phyloP scores from a whole-genome alignment of 768 basidiomycete genomes.

The Tylopilus cervinicoccineus region DNA sequence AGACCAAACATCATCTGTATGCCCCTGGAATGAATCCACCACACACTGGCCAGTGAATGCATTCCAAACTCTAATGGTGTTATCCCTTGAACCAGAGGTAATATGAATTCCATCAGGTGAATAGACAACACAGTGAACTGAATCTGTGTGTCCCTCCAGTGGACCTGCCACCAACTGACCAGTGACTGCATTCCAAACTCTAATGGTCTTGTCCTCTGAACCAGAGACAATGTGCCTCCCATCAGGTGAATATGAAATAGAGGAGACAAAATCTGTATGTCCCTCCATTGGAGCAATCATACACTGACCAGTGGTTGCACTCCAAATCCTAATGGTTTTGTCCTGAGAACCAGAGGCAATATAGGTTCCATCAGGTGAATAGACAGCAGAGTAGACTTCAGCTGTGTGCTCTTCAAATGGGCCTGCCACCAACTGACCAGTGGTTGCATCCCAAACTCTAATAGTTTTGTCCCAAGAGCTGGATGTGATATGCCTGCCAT shows the following conservation, averaged over 20 bases:
- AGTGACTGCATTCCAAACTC: not conserved
- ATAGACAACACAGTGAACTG: not conserved
- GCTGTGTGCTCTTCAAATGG: conserved; percentile 11
- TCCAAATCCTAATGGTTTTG: not conserved
- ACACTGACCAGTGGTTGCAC: not conserved
- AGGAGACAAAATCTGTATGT: not conserved
- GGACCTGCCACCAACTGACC: not conserved
- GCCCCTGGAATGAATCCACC: not conserved
- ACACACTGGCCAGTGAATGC: not conserved
- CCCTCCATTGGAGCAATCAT: not conserved
- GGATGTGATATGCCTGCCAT: not conserved
- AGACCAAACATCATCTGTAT: not conserved
- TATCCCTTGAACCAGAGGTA: not conserved
- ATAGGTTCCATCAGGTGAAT: not conserved
- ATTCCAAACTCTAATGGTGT: not conserved
- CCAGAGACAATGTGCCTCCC: conserved; percentile 1
- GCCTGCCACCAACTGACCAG: conserved; percentile 9
- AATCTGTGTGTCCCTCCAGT: not conserved
- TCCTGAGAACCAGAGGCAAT: not conserved
- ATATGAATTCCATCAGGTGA: not conserved
- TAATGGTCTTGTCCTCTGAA: not conserved
- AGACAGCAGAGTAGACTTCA: not conserved
- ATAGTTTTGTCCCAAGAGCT: not conserved
- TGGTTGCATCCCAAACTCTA: not conserved
- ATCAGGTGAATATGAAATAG: conserved; percentile 5